Evolutionary conservation across 2,329 filamentous ascomycete genomes (phyloP).

Genomic region (Ophiostoma australiae): DNA sequence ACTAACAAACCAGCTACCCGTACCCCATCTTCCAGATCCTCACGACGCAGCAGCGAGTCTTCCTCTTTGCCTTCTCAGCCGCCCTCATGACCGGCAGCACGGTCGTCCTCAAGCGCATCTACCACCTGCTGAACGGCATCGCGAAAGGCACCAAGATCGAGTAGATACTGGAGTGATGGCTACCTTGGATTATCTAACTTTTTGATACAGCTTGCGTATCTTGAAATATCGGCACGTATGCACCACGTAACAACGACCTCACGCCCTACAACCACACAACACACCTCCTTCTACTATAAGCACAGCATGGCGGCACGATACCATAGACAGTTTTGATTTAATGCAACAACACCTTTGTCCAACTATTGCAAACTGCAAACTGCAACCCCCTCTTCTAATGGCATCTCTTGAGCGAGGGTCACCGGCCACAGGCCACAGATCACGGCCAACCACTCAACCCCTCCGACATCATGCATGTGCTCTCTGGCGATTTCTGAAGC

Average conservation of each 20-base stretch:
- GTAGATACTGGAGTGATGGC: neutral
- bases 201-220: no score
- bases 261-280: neutral
- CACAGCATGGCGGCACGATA: conserved; percentile 1
- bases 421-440: neutral
- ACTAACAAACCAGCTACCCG: conserved; percentile 57
- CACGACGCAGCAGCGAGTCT: conserved; percentile 58
- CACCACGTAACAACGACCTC: neutral
- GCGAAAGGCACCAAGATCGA: conserved; percentile 37
- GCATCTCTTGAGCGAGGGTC: neutral
- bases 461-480: neutral
- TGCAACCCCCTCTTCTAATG: neutral
- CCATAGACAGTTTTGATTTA: conserved; percentile 3
- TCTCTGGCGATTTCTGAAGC: neutral
- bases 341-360: neutral
- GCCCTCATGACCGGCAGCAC: conserved; percentile 68
- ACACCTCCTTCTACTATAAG: neutral
- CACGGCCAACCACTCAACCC: neutral
- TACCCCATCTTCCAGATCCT: conserved; percentile 78
- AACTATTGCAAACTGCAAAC: neutral
- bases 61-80: conserved; percentile 66
- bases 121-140: conserved; percentile 61
- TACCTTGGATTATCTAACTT: no score
- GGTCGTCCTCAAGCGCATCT: conserved; percentile 61
- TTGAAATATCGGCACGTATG: neutral